Evolutionary conservation across 495 filamentous ascomycete species (phyloP).

Genomic region (Chaetomium tenue): DNA sequence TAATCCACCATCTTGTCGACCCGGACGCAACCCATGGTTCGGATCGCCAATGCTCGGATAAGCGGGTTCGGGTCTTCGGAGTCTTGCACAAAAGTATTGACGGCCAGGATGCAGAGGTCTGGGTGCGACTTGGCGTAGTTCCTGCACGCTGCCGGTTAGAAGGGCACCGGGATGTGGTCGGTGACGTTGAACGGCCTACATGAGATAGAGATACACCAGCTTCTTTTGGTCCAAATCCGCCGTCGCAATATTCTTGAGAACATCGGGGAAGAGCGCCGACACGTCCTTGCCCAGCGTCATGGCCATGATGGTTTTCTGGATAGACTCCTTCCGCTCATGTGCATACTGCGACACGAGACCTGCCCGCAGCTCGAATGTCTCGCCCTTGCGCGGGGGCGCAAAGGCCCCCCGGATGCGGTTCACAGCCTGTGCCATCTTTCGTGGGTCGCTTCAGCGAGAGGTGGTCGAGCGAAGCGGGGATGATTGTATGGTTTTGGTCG

Average conservation of each 20-base stretch:
- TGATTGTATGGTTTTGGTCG: constrained; percentile 8
- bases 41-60: constrained; percentile 88
- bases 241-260: constrained; percentile 98
- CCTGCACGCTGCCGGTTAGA: constrained; percentile 52
- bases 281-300: constrained; percentile 99
- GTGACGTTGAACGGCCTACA: constrained; percentile 55
- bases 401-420: constrained; percentile 95
- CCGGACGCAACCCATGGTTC: constrained; percentile 99
- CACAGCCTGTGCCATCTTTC: constrained; percentile 70
- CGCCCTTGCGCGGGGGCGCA: constrained; percentile 85
- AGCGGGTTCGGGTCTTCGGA: constrained; percentile 98
- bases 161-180: background rate
- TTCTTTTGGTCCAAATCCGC: constrained; percentile 97
- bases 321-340: constrained; percentile 97
- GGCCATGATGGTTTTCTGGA: constrained; percentile 99
- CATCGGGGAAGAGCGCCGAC: constrained; percentile 94
- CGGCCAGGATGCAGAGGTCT: constrained; percentile 96
- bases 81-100: constrained; percentile 99
- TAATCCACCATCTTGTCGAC: constrained; percentile 99
- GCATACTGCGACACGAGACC: constrained; percentile 99
- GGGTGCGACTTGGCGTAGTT: constrained; percentile 99
- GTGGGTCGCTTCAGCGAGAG: constrained; percentile 7
- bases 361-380: constrained; percentile 96
- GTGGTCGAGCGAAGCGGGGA: constrained; percentile 10
- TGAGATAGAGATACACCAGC: constrained; percentile 96